Evolutionary conservation across 257 asterid species (phyloP).

Genomic region (Orobanche coerulescens): DNA sequence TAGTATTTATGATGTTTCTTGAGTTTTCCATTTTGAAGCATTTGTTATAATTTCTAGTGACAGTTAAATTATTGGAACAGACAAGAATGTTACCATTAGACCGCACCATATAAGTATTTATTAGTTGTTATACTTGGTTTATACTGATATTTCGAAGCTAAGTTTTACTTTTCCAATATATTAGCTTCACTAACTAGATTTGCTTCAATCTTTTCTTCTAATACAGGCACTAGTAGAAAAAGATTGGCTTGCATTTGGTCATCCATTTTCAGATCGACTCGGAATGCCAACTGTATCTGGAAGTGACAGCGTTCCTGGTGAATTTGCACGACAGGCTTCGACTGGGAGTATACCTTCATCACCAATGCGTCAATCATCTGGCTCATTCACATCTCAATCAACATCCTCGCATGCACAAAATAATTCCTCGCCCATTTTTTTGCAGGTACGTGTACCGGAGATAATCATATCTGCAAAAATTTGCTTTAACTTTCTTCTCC

Average conservation of each 20-base stretch:
- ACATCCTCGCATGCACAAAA: slow-evolving; percentile 77
- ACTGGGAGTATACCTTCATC: slow-evolving; percentile 59
- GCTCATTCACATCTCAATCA: slow-evolving; percentile 52
- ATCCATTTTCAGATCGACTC: slow-evolving; percentile 93
- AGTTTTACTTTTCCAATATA: not conserved
- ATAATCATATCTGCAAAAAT: not conserved
- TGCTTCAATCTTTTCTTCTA: slow-evolving; percentile 19
- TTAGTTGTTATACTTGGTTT: not conserved
- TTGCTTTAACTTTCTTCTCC: slow-evolving; percentile 4
- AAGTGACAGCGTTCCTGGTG: slow-evolving; percentile 52
- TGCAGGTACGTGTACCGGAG: slow-evolving; percentile 52
- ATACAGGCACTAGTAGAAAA: slow-evolving; percentile 86
- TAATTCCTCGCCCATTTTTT: slow-evolving; percentile 81
- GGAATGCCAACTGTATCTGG: slow-evolving; percentile 79
- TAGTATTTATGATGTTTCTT: not conserved
- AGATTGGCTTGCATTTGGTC: slow-evolving; percentile 99
- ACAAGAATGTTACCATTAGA: not conserved
- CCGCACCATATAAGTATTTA: slow-evolving; percentile 4
- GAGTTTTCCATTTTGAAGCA: not conserved
- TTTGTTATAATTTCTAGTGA: not conserved
- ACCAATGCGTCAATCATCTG: slow-evolving; percentile 65
- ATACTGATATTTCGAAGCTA: slow-evolving; percentile 17
- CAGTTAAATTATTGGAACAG: not conserved
- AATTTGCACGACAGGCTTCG: slow-evolving; percentile 73
- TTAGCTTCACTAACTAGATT: slow-evolving; percentile 19